phyloP scores from a whole-genome alignment of 2,329 filamentous ascomycete species.

The Phialophora tarda region DNA sequence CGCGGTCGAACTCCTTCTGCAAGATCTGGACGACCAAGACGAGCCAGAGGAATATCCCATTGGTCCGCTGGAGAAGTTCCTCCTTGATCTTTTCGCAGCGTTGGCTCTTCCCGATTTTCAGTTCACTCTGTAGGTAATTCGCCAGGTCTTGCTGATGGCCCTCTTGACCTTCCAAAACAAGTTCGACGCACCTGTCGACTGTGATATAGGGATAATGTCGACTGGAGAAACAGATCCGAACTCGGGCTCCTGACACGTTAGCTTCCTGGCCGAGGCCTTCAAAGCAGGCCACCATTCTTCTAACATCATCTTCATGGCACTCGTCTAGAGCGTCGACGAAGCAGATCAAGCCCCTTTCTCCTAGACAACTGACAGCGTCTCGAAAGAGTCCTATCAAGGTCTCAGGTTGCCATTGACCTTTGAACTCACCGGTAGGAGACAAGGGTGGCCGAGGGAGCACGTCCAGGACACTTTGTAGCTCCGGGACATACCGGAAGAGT shows the following conservation, averaged over 20 bases:
- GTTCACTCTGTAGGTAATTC: constrained; percentile 44
- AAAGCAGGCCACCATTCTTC: constrained; percentile 48
- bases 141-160: constrained; percentile 45
- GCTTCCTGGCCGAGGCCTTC: constrained; percentile 42
- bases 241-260: constrained; percentile 16
- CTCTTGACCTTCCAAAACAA: constrained; percentile 46
- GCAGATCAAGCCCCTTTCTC: constrained; percentile 40
- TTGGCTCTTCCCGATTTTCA: constrained; percentile 41
- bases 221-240: constrained; percentile 51
- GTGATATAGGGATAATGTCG: constrained; percentile 53
- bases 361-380: constrained; percentile 41
- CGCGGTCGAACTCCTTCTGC: constrained; percentile 46
- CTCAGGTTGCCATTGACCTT: constrained; percentile 39
- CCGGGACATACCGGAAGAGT: constrained; percentile 47
- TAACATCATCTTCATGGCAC: constrained; percentile 44
- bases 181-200: constrained; percentile 42
- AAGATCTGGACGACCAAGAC: constrained; percentile 52
- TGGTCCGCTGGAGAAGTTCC: constrained; percentile 41
- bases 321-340: constrained; percentile 41
- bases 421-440: background rate
- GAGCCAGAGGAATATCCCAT: constrained; percentile 55
- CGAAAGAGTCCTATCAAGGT: constrained; percentile 42
- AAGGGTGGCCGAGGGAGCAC: constrained; percentile 1
- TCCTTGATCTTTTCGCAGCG: constrained; percentile 40
- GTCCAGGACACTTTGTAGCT: constrained; percentile 45